Evolutionary conservation across 805 yeast genomes (phyloP).

Genomic region (Kuraishia piskuri): DNA sequence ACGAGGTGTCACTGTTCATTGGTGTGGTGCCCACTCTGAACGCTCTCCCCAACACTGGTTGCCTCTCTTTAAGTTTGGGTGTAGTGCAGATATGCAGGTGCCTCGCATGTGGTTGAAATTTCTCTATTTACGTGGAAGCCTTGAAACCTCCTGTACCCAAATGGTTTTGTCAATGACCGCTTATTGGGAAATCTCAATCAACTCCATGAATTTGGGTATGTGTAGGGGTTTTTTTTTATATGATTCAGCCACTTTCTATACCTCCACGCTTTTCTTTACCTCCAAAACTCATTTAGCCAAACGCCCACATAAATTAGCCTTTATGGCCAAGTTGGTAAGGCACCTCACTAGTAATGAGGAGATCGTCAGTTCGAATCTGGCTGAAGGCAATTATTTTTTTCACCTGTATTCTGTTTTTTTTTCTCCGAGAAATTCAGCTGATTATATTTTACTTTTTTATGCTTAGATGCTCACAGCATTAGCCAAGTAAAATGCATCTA

Average conservation of each 20-base stretch:
- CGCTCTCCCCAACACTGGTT: not conserved
- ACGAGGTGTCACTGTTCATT: conserved; percentile 9
- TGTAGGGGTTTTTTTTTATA: too few species aligned
- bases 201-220: not conserved
- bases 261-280: not conserved
- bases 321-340: conserved; percentile 27
- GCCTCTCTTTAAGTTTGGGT: not conserved
- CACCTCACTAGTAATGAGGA: conserved; percentile 27
- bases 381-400: conserved; percentile 19
- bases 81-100: not conserved
- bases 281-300: not conserved
- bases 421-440: too few species aligned
- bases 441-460: too few species aligned
- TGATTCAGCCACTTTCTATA: too few species aligned
- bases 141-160: too few species aligned
- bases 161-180: not conserved
- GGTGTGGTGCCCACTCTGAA: too few species aligned
- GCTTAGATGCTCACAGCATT: too few species aligned
- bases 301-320: conserved; percentile 10
- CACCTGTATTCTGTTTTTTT: too few species aligned
- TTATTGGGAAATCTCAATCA: not conserved
- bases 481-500: too few species aligned
- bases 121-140: not conserved
- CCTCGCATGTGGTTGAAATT: not conserved
- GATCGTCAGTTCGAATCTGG: conserved; percentile 27